A percentile compares a stretch with the other conserved stretches of the same genome.
Conservation (phyloP, 345 rosid genomes). For the Rubroshorea leprosula region DNA sequence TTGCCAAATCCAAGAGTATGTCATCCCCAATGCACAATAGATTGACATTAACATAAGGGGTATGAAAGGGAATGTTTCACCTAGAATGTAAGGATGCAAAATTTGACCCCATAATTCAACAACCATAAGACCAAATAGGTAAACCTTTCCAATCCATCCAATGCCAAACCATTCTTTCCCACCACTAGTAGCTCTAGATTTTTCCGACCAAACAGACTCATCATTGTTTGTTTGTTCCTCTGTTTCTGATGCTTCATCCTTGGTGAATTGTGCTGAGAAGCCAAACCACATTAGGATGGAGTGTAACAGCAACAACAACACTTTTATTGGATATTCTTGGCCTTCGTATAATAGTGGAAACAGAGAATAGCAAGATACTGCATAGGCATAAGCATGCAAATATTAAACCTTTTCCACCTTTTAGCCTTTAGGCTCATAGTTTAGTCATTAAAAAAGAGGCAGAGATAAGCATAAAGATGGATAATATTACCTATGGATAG, state of each 20-base stretch:
- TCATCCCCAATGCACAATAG: conserved; percentile 59
- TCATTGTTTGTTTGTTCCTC: conserved; percentile 10
- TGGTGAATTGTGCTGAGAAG: conserved; percentile 36
- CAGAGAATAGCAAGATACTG: conserved; percentile 82
- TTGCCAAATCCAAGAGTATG: conserved; percentile 92
- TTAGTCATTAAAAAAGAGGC: neutral
- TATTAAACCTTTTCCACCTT: too few species aligned
- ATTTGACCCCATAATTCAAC: conserved; percentile 72
- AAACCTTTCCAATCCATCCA: conserved; percentile 43
- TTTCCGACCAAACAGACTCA: too few species aligned
- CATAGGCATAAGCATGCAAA: conserved; percentile 23
- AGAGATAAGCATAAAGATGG: neutral
- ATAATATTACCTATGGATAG: conserved; percentile 63
- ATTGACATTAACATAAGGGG: conserved; percentile 75
- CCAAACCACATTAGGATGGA: conserved; percentile 48
- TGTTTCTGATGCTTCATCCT: conserved; percentile 9
- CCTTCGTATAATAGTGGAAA: conserved; percentile 75
- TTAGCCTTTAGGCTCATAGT: neutral
- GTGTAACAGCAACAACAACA: conserved; percentile 53
- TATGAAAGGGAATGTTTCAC: conserved; percentile 62
- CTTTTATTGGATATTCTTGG: conserved; percentile 86
- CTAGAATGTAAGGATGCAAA: conserved; percentile 59
- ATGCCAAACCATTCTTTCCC: conserved; percentile 34
- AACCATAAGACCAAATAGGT: conserved; percentile 52
- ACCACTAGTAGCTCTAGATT: too few species aligned